Evolutionary conservation across 306 rosid species (phyloP).

Genomic region (peach (Prunus persica)): Prunus_persica_NCBIv2 NC_034016.1:4363501-4364000

Average conservation of each 20-base stretch:
- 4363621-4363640: not conserved
- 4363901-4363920: too few species aligned
- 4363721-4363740: slow-evolving; percentile 29
- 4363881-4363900: too few species aligned
- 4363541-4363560: not conserved
- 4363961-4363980: not conserved
- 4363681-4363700: slow-evolving; percentile 29
- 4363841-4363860: not conserved
- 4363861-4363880: too few species aligned
- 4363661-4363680: slow-evolving; percentile 42
- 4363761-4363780: slow-evolving; percentile 10
- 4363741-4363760: slow-evolving; percentile 6
- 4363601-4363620: not conserved
- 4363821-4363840: not conserved
- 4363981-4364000: slow-evolving; percentile 15
- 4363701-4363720: slow-evolving; percentile 32
- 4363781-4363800: not conserved
- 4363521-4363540: not conserved
- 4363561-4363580: not conserved
- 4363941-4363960: too few species aligned
- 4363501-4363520: not conserved
- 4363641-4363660: slow-evolving; percentile 9
- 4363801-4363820: not conserved
- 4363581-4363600: not conserved
- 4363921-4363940: not conserved